Conservation (phyloP, 352 stramenopile genomes). For the Globisporangium middletonii region DNA sequence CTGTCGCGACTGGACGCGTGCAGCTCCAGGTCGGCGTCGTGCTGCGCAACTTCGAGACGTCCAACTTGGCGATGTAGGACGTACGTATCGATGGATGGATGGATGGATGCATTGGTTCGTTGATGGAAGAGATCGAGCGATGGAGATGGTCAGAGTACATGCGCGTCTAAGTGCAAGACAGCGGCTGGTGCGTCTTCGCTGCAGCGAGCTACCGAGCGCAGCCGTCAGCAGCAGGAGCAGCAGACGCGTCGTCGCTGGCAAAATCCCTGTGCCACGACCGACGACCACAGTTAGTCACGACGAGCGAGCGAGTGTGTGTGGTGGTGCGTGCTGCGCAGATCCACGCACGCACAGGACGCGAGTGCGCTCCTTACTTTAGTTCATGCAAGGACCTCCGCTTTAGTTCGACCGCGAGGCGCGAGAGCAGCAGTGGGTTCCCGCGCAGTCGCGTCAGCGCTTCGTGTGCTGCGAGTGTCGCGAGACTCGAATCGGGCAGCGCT, state of each 20-base stretch:
- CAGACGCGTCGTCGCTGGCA: conserved; percentile 3
- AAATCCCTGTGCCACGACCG: conserved; percentile 13
- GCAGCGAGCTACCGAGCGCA: not conserved
- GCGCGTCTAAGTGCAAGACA: not conserved
- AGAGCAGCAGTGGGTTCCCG: conserved; percentile 26
- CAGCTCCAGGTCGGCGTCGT: conserved; percentile 43
- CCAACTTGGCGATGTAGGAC: conserved; percentile 16
- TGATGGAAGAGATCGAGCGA: not conserved
- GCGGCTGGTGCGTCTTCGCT: too few species aligned
- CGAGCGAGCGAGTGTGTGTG: not conserved
- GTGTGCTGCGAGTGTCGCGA: conserved; percentile 19
- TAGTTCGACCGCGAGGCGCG: conserved; percentile 13
- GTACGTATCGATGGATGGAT: not conserved
- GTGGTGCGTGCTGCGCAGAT: too few species aligned
- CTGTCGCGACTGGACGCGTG: conserved; percentile 50
- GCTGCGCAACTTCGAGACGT: conserved; percentile 40
- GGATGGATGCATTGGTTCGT: not conserved
- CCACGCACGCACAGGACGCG: not conserved
- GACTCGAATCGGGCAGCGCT: conserved; percentile 16
- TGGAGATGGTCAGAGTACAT: not conserved
- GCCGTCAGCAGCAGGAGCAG: not conserved
- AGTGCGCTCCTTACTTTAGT: conserved; percentile 13
- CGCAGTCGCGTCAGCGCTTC: conserved; percentile 22
- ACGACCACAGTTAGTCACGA: conserved; percentile 5
- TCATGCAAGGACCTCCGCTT: conserved; percentile 10